phyloP scores from a whole-genome alignment of 176 grass and related monocot species.

The Oryza nivara region DNA sequence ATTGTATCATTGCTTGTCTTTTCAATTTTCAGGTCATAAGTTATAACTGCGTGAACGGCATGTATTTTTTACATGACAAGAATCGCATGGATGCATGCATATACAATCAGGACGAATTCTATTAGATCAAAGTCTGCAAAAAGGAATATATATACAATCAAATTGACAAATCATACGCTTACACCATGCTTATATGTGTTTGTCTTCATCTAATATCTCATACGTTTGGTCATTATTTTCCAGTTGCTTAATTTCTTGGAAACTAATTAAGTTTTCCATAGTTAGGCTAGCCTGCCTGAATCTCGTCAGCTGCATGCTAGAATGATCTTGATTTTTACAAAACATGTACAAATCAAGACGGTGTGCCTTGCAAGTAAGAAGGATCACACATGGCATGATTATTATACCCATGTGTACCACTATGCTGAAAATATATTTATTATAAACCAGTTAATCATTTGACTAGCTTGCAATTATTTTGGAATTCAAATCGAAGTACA shows the following conservation, averaged over 20 bases:
- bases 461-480: neutral
- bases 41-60: neutral
- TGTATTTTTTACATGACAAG: neutral
- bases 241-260: neutral
- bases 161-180: neutral
- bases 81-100: neutral
- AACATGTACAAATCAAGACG: too few species aligned
- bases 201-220: neutral
- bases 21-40: too few species aligned
- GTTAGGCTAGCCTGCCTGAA: neutral
- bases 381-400: constrained; percentile 3
- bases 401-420: neutral
- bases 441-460: neutral
- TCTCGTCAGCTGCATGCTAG: neutral
- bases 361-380: constrained; percentile 21
- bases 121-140: neutral
- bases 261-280: neutral
- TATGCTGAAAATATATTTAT: neutral
- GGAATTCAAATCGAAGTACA: neutral
- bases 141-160: neutral
- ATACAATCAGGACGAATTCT: neutral
- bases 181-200: neutral
- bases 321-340: neutral
- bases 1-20: too few species aligned
- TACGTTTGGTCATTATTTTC: neutral